Conservation (phyloP, 768 basidiomycete species). For the Dacryopinax spathularia region DNA sequence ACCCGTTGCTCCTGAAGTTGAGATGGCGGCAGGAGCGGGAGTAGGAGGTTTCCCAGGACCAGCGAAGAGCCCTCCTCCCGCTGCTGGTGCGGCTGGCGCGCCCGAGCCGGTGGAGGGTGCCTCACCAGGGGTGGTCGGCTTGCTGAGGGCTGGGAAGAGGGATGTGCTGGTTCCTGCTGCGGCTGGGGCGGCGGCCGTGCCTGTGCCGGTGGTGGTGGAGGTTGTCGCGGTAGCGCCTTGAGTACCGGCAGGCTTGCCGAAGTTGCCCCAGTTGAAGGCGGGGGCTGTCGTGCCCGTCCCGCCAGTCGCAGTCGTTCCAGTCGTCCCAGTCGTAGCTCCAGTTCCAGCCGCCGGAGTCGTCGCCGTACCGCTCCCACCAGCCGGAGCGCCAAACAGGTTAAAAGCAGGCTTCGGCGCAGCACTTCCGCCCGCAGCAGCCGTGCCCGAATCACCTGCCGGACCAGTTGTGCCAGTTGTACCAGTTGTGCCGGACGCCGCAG, state of each 20-base stretch:
- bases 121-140: too few species aligned
- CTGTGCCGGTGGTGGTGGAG: too few species aligned
- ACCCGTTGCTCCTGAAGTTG: conserved; percentile 12
- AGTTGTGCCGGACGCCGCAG: neutral
- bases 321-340: neutral
- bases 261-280: neutral
- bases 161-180: neutral
- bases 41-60: conserved; percentile 4
- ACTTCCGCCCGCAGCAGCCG: too few species aligned
- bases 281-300: neutral
- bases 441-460: too few species aligned
- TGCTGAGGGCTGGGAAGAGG: neutral
- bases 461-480: neutral
- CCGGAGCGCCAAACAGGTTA: neutral
- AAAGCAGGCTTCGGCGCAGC: too few species aligned
- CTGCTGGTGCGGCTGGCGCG: too few species aligned
- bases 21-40: conserved; percentile 13
- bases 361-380: neutral
- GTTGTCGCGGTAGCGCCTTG: neutral
- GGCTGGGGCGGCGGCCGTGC: neutral
- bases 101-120: too few species aligned
- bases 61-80: neutral
- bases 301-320: neutral
- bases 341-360: neutral
- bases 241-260: neutral